Base-by-base conservation (phyloP, 2,329 filamentous ascomycete species). In the Westerdykella sp. region DNA sequence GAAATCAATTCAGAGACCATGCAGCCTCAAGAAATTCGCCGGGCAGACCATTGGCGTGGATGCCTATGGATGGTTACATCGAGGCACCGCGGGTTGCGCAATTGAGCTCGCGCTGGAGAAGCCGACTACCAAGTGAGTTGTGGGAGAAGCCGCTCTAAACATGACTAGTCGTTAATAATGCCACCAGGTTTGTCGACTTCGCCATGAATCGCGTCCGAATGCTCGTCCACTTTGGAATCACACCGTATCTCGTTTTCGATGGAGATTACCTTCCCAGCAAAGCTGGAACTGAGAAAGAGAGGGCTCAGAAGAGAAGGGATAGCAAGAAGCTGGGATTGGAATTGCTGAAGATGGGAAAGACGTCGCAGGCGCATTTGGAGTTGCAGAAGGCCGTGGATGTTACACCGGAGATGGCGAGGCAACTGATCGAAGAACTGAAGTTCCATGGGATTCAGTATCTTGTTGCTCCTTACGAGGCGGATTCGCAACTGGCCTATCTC, bases 61-160 rank as follows among this genome's bases (percentile, higher is more conserved):
- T 67, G 91, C 86, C 44, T 98, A 98, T 75, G 93, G 91, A 65
- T 98, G 94, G 93, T 81, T 98, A 43, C 93, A 98, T 68, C 84
- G 93, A 54, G 94, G 90, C 42, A 89, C 89, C 37, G 83, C 94
- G 52, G 80, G 87, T 39, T 97, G 91, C 72, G 88, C 91, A 50
- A 81, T 93, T 58, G 93, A 97, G 59, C 78, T 98, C 49, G 93
- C 89, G 30, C 78, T 91, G 57, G 88, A 81, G 57, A 93, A 87
- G 65, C 89, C 88, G 12, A 97, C 90, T 0, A 83, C 80, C 42
- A 94, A 87, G 86, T 94, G 74, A 62, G 79, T 34, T 69, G 3
- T 25, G 32, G 7, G 7, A 35, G 32, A 14, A 15, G 3, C 13
- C 13, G 32, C 16, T 11, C 32, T 35, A 15, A 42, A 28, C 37